Percentiles rank a stretch among this genome's conserved stretches.
Evolutionary conservation across 2,329 filamentous ascomycete species (phyloP).

Genomic region (Pseudogymnoascus sp.): DNA sequence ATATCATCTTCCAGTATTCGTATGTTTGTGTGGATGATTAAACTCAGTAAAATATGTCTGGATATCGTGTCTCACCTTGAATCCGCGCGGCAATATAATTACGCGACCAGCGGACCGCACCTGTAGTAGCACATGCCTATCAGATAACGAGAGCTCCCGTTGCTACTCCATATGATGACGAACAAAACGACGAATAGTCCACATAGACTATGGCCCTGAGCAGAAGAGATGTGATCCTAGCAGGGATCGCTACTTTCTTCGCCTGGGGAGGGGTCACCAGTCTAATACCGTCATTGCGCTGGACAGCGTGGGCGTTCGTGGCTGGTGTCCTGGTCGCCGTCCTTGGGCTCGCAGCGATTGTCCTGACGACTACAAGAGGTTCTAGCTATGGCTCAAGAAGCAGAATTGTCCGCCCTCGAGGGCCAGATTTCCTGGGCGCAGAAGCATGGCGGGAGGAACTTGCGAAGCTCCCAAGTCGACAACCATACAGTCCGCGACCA

Average conservation of each 20-base stretch:
- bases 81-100: slow-evolving; percentile 1
- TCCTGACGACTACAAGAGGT: slow-evolving; percentile 55
- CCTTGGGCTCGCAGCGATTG: slow-evolving; percentile 48
- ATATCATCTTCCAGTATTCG: background rate
- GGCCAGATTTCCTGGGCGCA: slow-evolving; percentile 53
- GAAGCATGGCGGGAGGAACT: slow-evolving; percentile 65
- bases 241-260: slow-evolving; percentile 64
- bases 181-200: slow-evolving; percentile 20
- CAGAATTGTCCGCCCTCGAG: slow-evolving; percentile 36
- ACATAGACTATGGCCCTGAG: slow-evolving; percentile 57
- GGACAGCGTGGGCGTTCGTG: slow-evolving; percentile 77
- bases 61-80: background rate
- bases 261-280: slow-evolving; percentile 81
- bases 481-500: slow-evolving; percentile 59
- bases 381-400: slow-evolving; percentile 34
- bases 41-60: background rate
- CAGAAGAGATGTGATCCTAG: slow-evolving; percentile 64
- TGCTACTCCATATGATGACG: slow-evolving; percentile 24
- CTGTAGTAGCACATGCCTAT: background rate
- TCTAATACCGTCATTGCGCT: slow-evolving; percentile 77
- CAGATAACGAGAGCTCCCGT: slow-evolving; percentile 6
- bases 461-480: slow-evolving; percentile 55
- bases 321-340: slow-evolving; percentile 54
- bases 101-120: slow-evolving; percentile 7
- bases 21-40: background rate